These are phyloP conservation scores for Vaccinium darrowii DNA, from an alignment of 148 eudicot genomes.

Conservation along the genomic window DNA sequence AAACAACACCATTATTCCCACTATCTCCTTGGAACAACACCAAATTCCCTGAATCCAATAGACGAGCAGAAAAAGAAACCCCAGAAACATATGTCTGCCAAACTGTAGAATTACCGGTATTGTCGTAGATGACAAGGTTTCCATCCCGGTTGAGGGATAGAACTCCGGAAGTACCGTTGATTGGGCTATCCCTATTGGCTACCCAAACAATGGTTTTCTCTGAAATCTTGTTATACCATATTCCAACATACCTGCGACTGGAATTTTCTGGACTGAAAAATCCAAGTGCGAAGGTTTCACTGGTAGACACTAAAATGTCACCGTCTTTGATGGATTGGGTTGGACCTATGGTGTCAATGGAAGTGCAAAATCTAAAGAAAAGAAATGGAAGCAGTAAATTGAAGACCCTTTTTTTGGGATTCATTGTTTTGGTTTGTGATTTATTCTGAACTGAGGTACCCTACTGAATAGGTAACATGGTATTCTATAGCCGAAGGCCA, in stretches of 20 bases:
- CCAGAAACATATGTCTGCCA: not conserved
- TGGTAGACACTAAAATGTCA: slow-evolving; percentile 10
- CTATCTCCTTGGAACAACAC: not conserved
- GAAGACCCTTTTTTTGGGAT: not conserved
- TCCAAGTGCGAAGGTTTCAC: slow-evolving; percentile 14
- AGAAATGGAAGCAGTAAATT: not conserved
- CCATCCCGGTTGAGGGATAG: too few relatives aligned
- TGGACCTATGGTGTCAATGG: slow-evolving; percentile 1
- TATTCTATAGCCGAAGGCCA: not conserved
- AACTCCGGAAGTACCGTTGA: too few relatives aligned
- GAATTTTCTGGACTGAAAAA: too few relatives aligned
- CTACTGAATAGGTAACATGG: not conserved
- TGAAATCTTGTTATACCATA: slow-evolving; percentile 19
- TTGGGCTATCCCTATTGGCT: too few relatives aligned
- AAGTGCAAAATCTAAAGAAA: not conserved
- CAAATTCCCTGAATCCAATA: not conserved
- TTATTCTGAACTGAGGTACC: not conserved
- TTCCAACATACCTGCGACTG: slow-evolving; percentile 18
- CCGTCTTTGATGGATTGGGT: slow-evolving; percentile 2
- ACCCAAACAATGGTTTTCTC: too few relatives aligned
- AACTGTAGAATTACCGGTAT: not conserved
- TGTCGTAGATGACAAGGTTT: not conserved
- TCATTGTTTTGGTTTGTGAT: not conserved
- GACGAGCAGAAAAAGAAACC: not conserved
- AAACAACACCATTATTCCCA: not conserved